phyloP scores from a whole-genome alignment of 164 flowering plant species.

The Berberis vulgaris region DNA sequence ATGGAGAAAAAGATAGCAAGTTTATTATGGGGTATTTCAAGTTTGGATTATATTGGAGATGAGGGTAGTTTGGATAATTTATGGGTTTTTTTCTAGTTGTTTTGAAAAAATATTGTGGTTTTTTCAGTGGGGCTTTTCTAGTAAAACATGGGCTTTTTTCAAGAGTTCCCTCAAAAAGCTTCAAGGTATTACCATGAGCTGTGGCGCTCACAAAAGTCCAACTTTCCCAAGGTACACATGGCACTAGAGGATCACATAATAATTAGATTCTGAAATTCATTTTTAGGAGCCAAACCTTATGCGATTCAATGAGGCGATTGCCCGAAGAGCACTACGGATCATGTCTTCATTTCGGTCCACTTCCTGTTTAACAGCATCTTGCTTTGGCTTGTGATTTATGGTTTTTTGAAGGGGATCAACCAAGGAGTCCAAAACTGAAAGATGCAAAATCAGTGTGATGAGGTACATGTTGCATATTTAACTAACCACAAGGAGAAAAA shows the following conservation, averaged over 20 bases:
- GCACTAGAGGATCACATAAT: background rate
- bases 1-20: too few relatives aligned
- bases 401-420: conserved; percentile 97
- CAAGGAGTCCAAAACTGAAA: conserved; percentile 85
- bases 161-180: too few relatives aligned
- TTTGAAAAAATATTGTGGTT: too few relatives aligned
- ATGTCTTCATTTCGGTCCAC: conserved; percentile 99
- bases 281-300: conserved; percentile 50
- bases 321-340: conserved; percentile 96
- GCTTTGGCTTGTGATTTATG: conserved; percentile 83
- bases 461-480: background rate
- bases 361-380: conserved; percentile 98
- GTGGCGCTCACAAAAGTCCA: background rate
- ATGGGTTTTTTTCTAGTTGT: too few relatives aligned
- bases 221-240: background rate
- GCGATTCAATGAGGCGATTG: conserved; percentile 83
- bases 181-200: too few relatives aligned
- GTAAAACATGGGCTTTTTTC: too few relatives aligned
- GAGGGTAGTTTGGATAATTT: too few relatives aligned
- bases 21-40: too few relatives aligned
- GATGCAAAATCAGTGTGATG: background rate
- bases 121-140: too few relatives aligned
- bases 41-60: too few relatives aligned
- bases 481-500: background rate
- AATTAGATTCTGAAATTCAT: background rate